Conservation (phyloP, 306 rosid genomes). For the Glycine tomentella region DNA sequence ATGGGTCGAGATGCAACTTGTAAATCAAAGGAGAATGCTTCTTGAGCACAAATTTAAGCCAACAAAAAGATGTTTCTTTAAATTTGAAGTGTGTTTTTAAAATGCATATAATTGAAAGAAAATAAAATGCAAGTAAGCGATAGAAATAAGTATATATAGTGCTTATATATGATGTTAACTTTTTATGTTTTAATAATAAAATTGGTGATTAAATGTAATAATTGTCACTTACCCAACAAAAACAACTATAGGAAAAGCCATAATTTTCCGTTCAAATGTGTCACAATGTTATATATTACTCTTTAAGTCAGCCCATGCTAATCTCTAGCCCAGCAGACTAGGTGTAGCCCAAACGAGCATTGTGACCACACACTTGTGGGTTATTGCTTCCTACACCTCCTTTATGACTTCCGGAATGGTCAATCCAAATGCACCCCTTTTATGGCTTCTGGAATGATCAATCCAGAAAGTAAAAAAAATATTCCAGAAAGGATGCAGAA, state of each 20-base stretch:
- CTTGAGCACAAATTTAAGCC: not conserved
- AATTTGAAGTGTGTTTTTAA: not conserved
- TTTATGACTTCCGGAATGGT: too few relatives aligned
- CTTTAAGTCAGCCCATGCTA: conserved; percentile 12
- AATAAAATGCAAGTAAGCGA: not conserved
- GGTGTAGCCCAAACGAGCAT: not conserved
- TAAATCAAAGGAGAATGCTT: not conserved
- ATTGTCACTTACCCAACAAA: not conserved
- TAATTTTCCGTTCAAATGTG: not conserved
- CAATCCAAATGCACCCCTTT: too few relatives aligned
- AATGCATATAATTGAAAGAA: not conserved
- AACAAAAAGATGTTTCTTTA: not conserved
- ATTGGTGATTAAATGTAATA: not conserved
- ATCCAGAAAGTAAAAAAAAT: too few relatives aligned
- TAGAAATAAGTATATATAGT: not conserved
- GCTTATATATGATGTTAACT: too few relatives aligned
- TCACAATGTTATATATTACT: not conserved
- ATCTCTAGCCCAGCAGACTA: not conserved
- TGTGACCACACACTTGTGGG: not conserved
- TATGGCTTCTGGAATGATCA: too few relatives aligned
- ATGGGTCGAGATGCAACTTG: not conserved
- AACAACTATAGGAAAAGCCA: not conserved
- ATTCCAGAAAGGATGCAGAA: too few relatives aligned
- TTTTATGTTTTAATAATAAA: too few relatives aligned
- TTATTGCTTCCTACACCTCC: too few relatives aligned